Evolutionary conservation across 306 rosid species (phyloP), one percentile per base, ranked within the genome.

Genomic region (Corylus americana): DNA sequence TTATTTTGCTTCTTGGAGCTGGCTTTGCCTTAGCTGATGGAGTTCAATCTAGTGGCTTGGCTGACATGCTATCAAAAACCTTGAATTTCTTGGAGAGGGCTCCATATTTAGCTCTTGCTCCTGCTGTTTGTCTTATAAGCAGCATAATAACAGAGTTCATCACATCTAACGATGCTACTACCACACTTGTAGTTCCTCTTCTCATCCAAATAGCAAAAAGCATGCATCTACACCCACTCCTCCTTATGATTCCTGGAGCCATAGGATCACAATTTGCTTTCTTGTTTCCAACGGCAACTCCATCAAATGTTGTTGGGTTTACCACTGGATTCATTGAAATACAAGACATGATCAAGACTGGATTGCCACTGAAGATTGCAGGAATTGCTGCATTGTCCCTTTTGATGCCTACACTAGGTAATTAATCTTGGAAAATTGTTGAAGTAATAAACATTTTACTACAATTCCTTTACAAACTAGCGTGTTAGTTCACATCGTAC

Each of bases 1-100:
- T 94, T 4, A 85, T 94, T 70, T 78, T 94, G 54, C 88, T 94
- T 16, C 84, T 92, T 5, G 98, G 98, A 31, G 97, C 97, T 5
- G 97, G 97, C 1, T 94, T 94, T 55, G 98, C 98, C 78, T 73
- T 92, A 67, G 98, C 98, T 0, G 98, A 94, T 20, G 98, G 97
- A 2, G 95, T 92, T 4, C 82, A 87, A 71, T 83, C 91, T 0
- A 92, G 95, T 63, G 97, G 97, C 49, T 86, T 92, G 22, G 93
- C 98, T 1, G 89, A 90, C 7, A 82, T 90, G 20, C 48, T 94
- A 8, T 90, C 97, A 0, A 55, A 84, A 61, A 85, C 87, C 70
- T 66, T 92, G 0, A 82, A 77, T 53, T 94, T 94, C 85, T 82
- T 94, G 54, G 82, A 91, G 83, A 53, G 58, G 55, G 93, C 78